Conservation (phyloP, 345 rosid genomes). For the Eucalyptus sp. region DNA sequence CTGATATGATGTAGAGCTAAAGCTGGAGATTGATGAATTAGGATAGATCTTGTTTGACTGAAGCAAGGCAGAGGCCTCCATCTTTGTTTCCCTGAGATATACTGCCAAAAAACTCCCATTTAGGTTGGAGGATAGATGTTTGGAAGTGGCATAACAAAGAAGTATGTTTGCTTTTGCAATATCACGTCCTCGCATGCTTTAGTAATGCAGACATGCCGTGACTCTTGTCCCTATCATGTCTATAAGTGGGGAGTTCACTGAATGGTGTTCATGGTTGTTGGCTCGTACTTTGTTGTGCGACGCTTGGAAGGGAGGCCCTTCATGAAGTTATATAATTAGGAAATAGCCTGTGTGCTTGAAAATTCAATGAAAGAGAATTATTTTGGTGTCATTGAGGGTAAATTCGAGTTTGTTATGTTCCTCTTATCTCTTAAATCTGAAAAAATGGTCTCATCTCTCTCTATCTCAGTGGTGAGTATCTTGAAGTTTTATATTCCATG, state of each 20-base stretch:
- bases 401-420: background rate
- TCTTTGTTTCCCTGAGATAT: background rate
- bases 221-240: background rate
- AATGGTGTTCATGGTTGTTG: background rate
- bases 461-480: background rate
- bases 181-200: background rate
- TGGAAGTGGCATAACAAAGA: background rate
- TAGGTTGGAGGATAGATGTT: background rate
- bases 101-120: background rate
- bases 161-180: background rate
- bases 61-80: background rate
- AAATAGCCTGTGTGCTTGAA: background rate
- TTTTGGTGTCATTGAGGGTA: background rate
- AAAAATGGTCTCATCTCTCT: background rate
- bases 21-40: background rate
- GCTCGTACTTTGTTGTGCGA: background rate
- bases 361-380: background rate
- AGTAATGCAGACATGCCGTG: background rate
- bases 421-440: background rate
- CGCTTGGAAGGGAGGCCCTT: background rate
- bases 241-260: background rate
- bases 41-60: background rate
- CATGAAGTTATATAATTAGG: background rate
- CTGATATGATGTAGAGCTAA: background rate
- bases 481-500: background rate